Evolutionary conservation across 1,284 basidiomycete genomes (phyloP), one percentile per base, ranked within the genome.

Genomic region (Exsudoporus floridanus): DNA sequence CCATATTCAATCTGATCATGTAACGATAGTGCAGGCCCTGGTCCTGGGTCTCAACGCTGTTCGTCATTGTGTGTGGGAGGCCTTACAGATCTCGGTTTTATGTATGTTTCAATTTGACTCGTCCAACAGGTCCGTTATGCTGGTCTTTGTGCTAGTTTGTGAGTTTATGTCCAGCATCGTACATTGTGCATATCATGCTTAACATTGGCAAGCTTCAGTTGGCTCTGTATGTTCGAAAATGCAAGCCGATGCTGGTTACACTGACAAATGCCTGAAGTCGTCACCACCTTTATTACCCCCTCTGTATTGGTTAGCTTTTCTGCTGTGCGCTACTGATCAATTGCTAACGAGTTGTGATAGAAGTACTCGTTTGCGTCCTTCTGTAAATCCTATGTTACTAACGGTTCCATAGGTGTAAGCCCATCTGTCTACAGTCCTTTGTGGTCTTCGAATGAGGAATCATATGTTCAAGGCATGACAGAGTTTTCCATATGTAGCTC

Each of bases 101-200:
- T 1, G 13, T 9, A 10, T 35, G n/a, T n/a, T 31, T 4, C 2
- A 8, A 27, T 41, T 5, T 28, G 25, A 35, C 8, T 9, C 5
- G 30, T 23, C 12, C n/a, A n/a, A n/a, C 8, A 52, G 50, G 40
- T 49, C 39, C 50, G 50, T 27, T 52, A 52, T 25, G 7, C 33
- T 21, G 50, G 50, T 16, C 33, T 49, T 19, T 36, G 28, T 31
- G 14, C 16, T 2, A 7, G 28, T 31, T 25, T 18, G 21, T 50
- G 23, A 13, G 49, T 48, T 30, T 23, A 21, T 33, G 16, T 33
- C 30, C 30, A 27, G 18, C 35, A 31, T 5, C 8, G 7, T 28
- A 6, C n/a, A 7, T 38, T 18, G 2, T 13, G 23, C 5, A 19
- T 3, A 27, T 13, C 7, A 2, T 13, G 27, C 8, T 12, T 41